phyloP scores from a whole-genome alignment of 192 early-diverging fungal genomes.

The Glomus cerebriforme region DNA sequence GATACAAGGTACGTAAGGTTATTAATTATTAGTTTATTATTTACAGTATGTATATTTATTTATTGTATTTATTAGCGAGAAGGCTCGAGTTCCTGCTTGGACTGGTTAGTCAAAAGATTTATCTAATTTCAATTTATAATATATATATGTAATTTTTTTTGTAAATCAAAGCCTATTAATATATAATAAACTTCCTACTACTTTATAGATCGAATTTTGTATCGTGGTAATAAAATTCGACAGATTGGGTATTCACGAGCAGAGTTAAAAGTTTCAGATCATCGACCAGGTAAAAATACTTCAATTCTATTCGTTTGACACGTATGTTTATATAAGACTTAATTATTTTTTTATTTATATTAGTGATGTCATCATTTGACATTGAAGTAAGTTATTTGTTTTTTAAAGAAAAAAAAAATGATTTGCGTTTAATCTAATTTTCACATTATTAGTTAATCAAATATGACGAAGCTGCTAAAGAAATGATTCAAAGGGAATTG shows the following conservation, averaged over 20 bases:
- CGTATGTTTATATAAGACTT: not conserved
- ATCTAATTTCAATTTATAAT: conserved; percentile 19
- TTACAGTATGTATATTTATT: not conserved
- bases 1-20: conserved; percentile 59
- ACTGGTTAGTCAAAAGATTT: conserved; percentile 42
- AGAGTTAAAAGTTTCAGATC: conserved; percentile 76
- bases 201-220: conserved; percentile 59
- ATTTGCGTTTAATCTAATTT: not conserved
- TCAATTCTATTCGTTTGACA: not conserved
- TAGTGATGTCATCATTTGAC: conserved; percentile 42
- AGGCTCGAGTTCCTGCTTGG: conserved; percentile 65
- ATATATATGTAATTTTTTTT: too few species aligned
- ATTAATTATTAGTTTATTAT: too few species aligned
- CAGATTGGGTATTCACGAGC: conserved; percentile 58
- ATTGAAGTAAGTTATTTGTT: conserved; percentile 31
- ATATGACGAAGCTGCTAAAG: conserved; percentile 49
- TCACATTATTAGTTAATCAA: conserved; percentile 41
- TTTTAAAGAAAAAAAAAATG: conserved; percentile 28
- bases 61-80: conserved; percentile 52
- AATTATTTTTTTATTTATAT: conserved; percentile 5
- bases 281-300: conserved; percentile 58
- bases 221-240: conserved; percentile 51
- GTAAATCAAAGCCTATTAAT: too few species aligned
- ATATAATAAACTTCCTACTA: not conserved
- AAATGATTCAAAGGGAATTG: conserved; percentile 50